Conservation (phyloP, 192 early-diverging fungal genomes). For the Umbelopsis ramanniana region DNA sequence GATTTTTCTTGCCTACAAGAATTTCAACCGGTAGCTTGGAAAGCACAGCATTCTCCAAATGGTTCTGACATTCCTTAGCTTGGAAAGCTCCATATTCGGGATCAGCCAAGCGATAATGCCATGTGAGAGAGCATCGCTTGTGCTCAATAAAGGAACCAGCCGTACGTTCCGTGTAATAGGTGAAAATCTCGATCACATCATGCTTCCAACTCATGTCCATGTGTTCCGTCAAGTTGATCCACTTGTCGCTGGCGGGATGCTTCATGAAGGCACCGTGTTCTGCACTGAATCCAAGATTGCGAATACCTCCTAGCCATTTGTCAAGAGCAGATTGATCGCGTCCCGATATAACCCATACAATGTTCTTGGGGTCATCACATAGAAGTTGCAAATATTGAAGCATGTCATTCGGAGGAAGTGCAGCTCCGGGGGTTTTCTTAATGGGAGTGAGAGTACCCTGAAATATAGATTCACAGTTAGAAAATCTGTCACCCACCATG, state of each 20-base stretch:
- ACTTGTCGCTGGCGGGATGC: constrained; percentile 73
- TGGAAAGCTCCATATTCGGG: constrained; percentile 96
- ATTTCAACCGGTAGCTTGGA: constrained; percentile 96
- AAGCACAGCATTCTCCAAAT: constrained; percentile 87
- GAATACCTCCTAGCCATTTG: constrained; percentile 80
- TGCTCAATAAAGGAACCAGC: constrained; percentile 92
- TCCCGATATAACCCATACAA: constrained; percentile 91
- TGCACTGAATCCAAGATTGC: constrained; percentile 82
- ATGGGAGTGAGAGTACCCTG: constrained; percentile 95
- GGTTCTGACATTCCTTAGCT: constrained; percentile 96
- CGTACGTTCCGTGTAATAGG: constrained; percentile 95
- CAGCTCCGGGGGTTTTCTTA: constrained; percentile 78
- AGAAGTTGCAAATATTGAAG: constrained; percentile 72
- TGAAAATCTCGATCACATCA: constrained; percentile 92
- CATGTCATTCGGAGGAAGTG: constrained; percentile 83
- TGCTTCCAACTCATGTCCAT: constrained; percentile 93
- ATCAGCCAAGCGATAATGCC: constrained; percentile 96
- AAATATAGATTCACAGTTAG: not conserved
- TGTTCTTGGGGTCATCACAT: constrained; percentile 78
- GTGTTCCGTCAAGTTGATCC: constrained; percentile 73
- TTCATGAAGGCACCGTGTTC: constrained; percentile 97
- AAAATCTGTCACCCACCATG: not conserved
- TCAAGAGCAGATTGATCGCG: constrained; percentile 86
- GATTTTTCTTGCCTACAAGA: constrained; percentile 94
- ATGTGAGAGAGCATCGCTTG: constrained; percentile 92